Evolutionary conservation across 805 yeast species (phyloP).

Genomic region (Sugiyamaella boreocaroliniensis): DNA sequence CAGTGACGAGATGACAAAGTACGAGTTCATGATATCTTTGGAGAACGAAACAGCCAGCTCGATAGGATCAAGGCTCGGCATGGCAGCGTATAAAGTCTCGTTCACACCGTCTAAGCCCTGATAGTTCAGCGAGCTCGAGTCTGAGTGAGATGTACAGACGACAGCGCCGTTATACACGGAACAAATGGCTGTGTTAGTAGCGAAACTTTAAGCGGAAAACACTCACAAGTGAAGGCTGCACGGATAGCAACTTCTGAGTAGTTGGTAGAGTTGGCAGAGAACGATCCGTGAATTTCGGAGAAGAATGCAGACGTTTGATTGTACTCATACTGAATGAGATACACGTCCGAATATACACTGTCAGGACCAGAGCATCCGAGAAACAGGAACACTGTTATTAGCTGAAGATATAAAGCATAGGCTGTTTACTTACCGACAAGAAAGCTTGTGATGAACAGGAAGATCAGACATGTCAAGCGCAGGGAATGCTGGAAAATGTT

Average conservation of each 20-base stretch:
- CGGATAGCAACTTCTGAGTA: constrained; percentile 10
- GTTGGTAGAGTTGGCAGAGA: constrained; percentile 5
- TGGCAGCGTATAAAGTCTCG: neutral
- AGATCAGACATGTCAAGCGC: neutral
- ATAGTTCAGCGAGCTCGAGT: constrained; percentile 5
- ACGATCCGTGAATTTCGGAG: neutral
- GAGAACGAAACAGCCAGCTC: constrained; percentile 15
- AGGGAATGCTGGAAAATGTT: neutral
- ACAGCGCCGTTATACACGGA: constrained; percentile 1
- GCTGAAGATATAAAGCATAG: neutral
- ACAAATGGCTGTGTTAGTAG: constrained; percentile 13
- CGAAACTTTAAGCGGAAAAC: neutral
- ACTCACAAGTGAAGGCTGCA: constrained; percentile 12
- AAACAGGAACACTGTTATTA: constrained; percentile 13
- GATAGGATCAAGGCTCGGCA: constrained; percentile 11
- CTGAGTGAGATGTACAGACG: constrained; percentile 7
- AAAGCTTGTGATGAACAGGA: constrained; percentile 5
- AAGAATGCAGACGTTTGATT: constrained; percentile 9
- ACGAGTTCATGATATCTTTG: constrained; percentile 17
- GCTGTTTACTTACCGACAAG: constrained; percentile 4
- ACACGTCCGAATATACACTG: constrained; percentile 14
- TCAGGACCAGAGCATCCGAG: constrained; percentile 12
- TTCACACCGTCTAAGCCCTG: neutral
- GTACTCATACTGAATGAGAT: constrained; percentile 16
- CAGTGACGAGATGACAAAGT: constrained; percentile 9